Evolutionary conservation across 805 yeast species (phyloP).

Genomic region (Wilhelminamyces savonicus): DNA sequence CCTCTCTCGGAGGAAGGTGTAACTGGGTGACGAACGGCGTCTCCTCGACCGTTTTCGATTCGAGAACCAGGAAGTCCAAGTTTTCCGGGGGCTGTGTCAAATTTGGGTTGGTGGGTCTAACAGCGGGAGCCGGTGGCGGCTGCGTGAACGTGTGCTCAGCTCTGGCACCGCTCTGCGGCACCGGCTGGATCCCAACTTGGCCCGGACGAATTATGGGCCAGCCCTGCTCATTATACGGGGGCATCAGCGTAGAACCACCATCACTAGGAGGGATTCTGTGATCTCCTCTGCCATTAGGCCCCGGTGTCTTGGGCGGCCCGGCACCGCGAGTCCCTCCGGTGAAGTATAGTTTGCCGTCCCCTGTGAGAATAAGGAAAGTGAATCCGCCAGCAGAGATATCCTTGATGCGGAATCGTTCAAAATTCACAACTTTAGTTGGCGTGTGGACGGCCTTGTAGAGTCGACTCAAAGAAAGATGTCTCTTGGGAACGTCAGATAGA

Average conservation of each 20-base stretch:
- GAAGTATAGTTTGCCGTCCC: conserved; percentile 48
- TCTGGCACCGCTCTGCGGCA: neutral
- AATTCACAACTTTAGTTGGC: conserved; percentile 32
- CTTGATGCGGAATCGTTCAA: conserved; percentile 27
- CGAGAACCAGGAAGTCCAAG: conserved; percentile 4
- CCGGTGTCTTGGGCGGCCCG: conserved; percentile 32
- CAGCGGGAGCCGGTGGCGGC: too few relatives aligned
- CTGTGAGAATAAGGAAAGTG: conserved; percentile 52
- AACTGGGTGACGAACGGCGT: conserved; percentile 17
- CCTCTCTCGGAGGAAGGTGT: conserved; percentile 7
- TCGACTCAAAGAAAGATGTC: conserved; percentile 4
- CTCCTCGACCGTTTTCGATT: conserved; percentile 1
- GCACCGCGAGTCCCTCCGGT: conserved; percentile 44
- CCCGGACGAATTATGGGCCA: too few relatives aligned
- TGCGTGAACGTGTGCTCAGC: too few relatives aligned
- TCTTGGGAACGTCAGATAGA: conserved; percentile 17
- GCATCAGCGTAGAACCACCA: too few relatives aligned
- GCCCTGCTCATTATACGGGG: too few relatives aligned
- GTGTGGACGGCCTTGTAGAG: conserved; percentile 15
- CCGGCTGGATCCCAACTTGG: neutral
- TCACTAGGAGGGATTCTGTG: conserved; percentile 6
- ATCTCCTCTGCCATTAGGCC: conserved; percentile 16
- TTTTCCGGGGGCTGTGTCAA: conserved; percentile 17
- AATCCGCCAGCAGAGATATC: conserved; percentile 63
- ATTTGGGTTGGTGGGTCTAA: conserved; percentile 11